phyloP scores from a whole-genome alignment of 2,329 filamentous ascomycete genomes.

The Podosphaera leucotricha region DNA sequence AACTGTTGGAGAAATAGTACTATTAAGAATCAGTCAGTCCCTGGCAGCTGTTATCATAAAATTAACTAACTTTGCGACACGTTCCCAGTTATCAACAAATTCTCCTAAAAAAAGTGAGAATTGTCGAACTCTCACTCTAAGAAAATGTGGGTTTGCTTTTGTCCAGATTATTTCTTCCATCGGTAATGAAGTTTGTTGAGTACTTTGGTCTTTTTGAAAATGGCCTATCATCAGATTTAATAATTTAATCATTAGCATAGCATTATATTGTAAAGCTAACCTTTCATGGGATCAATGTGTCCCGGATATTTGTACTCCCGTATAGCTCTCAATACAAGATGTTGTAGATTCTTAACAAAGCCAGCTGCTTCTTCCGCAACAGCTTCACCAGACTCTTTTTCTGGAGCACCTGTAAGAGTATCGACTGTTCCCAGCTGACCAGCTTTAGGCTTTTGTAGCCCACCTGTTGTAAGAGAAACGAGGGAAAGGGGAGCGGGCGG shows the following conservation, averaged over 20 bases:
- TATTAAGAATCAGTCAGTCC: neutral
- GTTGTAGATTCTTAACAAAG: constrained; percentile 5
- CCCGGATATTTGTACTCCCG: constrained; percentile 7
- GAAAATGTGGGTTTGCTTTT: constrained; percentile 5
- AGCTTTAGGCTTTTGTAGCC: constrained; percentile 5
- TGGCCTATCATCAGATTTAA: constrained; percentile 2
- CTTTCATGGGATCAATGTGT: constrained; percentile 6
- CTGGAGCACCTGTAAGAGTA: constrained; percentile 7
- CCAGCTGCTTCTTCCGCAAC: constrained; percentile 8
- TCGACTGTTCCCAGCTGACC: constrained; percentile 7
- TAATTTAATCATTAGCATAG: constrained; percentile 4
- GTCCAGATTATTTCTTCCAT: constrained; percentile 7
- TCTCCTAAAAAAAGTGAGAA: constrained; percentile 21
- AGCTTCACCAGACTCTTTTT: constrained; percentile 8
- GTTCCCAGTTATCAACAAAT: constrained; percentile 26
- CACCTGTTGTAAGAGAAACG: constrained; percentile 6
- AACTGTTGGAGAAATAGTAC: constrained; percentile 12
- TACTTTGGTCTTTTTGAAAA: constrained; percentile 2
- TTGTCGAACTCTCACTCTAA: constrained; percentile 1
- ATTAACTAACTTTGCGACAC: constrained; percentile 20
- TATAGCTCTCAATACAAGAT: constrained; percentile 4
- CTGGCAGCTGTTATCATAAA: too few relatives aligned
- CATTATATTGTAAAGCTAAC: constrained; percentile 4
- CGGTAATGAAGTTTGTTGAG: constrained; percentile 6
- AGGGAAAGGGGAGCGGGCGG: constrained; percentile 6